phyloP scores from a whole-genome alignment of 2,329 filamentous ascomycete genomes.

The Mariannaea elegans region DNA sequence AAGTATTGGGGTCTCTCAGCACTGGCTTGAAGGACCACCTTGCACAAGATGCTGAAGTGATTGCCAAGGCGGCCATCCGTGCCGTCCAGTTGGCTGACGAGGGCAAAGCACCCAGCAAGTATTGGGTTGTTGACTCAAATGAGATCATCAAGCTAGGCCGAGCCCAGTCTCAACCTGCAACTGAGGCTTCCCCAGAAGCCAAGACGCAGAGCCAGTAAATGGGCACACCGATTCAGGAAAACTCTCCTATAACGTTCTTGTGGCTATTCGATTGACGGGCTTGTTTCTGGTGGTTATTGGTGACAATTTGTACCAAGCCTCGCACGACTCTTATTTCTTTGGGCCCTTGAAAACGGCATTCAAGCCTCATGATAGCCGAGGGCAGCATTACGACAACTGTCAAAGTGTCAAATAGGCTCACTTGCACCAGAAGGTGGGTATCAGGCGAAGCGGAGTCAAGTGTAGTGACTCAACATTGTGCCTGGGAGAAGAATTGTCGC shows the following conservation, averaged over 20 bases:
- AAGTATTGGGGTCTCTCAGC: constrained; percentile 62
- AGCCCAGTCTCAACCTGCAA: constrained; percentile 58
- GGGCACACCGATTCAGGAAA: too few relatives aligned
- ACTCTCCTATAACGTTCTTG: too few relatives aligned
- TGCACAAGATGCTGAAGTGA: constrained; percentile 78
- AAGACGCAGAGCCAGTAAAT: constrained; percentile 15
- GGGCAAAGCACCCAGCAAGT: constrained; percentile 67
- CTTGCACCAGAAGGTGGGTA: constrained; percentile 19
- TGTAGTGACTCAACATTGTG: background rate
- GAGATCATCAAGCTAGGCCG: constrained; percentile 76
- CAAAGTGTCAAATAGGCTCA: too few relatives aligned
- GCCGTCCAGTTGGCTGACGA: constrained; percentile 67
- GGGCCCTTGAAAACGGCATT: too few relatives aligned
- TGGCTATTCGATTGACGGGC: too few relatives aligned
- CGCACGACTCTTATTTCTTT: too few relatives aligned
- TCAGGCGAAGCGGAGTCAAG: constrained; percentile 5
- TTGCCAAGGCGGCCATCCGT: constrained; percentile 72
- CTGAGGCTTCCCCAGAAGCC: constrained; percentile 1
- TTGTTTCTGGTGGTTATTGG: too few relatives aligned
- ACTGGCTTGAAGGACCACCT: constrained; percentile 68
- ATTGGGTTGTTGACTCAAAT: constrained; percentile 65
- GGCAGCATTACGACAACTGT: too few relatives aligned
- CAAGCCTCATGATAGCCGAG: too few relatives aligned
- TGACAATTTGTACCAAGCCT: too few relatives aligned
- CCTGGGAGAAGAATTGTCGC: too few relatives aligned